Base-by-base conservation (phyloP, 345 rosid genomes). In the Citrus australasica region DNA sequence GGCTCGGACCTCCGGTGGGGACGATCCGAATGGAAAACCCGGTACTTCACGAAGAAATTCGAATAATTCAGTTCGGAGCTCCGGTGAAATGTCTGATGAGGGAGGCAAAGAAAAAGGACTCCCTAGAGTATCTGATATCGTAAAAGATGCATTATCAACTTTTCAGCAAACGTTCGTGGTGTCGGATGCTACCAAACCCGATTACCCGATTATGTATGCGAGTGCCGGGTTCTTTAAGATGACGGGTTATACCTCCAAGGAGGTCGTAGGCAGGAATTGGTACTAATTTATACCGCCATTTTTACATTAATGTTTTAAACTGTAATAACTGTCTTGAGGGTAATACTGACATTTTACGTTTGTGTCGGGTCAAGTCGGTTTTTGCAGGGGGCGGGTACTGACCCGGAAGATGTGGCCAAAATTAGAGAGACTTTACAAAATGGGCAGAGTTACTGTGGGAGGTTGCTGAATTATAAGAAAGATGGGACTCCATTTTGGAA, bases 191-290 rank as follows among this genome's bases (percentile, higher is more conserved):
- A 93, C 97, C 64, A 92, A 92, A 87, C 93, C 97, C 11, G 98
- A 93, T 76, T 86, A 74, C 80, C 99, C 99, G 73, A 93, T 92
- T 64, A 24, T 95, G 90, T 95, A 93, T 79, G 99, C 99, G 17
- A 95, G 99, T 86, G 99, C 96, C 59, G 99, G 99, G 30, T 95
- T 95, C 85, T 95, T 95, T 82, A 95, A 87, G 67, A 95, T 95
- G 99, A 95, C 99, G 0, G 99, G 99, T 7, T 95, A 92, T 86
- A 90, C 97, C 48, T 91, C 99, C 7, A 95, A 83, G 78, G 99
- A 95, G 77, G 99, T 93, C 80, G 62, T 95, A 17, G 99, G 99
- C 83, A 87, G 99, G 87, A 95, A 95, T 80, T 87, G 99, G 99
- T 93, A 93, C 76, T 28, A 28, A 16, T 16, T 4, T 7, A 4